Evolutionary conservation across 208 protist genomes (phyloP).

Genomic region (Trypanosoma vivax): DNA sequence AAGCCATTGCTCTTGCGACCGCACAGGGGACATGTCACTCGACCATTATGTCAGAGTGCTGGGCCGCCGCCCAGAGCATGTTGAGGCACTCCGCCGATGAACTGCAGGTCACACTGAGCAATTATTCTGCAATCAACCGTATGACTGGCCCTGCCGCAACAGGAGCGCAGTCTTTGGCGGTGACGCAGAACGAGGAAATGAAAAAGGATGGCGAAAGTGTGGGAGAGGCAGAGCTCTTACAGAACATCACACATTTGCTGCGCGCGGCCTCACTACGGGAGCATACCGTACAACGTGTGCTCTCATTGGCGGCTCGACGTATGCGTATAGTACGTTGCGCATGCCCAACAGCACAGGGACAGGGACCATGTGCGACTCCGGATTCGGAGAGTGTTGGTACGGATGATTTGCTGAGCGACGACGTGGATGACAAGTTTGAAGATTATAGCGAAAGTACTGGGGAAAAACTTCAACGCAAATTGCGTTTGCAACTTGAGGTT

Average conservation of each 20-base stretch:
- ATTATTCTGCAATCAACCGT: too few relatives aligned
- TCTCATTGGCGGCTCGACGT: slow-evolving; percentile 32
- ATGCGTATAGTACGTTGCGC: neutral
- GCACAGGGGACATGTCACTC: slow-evolving; percentile 5
- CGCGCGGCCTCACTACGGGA: slow-evolving; percentile 50
- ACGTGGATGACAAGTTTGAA: slow-evolving; percentile 10
- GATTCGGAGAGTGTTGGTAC: slow-evolving; percentile 1
- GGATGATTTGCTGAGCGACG: slow-evolving; percentile 5
- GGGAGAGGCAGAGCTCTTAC: slow-evolving; percentile 18
- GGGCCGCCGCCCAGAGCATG: slow-evolving; percentile 16
- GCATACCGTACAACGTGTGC: slow-evolving; percentile 45
- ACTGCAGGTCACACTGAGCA: slow-evolving; percentile 14
- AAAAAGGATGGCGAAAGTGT: neutral
- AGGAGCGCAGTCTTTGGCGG: too few relatives aligned
- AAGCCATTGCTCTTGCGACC: slow-evolving; percentile 15
- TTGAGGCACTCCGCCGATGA: slow-evolving; percentile 15
- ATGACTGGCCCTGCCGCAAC: too few relatives aligned
- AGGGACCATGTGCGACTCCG: neutral
- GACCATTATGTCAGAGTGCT: slow-evolving; percentile 10
- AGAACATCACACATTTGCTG: slow-evolving; percentile 41
- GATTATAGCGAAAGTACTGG: slow-evolving; percentile 14
- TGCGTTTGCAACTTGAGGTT: slow-evolving; percentile 40
- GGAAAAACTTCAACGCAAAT: slow-evolving; percentile 1
- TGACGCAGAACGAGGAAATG: neutral
- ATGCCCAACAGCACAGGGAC: neutral